phyloP scores from a whole-genome alignment of 2,329 filamentous ascomycete species.

The Fusarium nematophilum region DNA sequence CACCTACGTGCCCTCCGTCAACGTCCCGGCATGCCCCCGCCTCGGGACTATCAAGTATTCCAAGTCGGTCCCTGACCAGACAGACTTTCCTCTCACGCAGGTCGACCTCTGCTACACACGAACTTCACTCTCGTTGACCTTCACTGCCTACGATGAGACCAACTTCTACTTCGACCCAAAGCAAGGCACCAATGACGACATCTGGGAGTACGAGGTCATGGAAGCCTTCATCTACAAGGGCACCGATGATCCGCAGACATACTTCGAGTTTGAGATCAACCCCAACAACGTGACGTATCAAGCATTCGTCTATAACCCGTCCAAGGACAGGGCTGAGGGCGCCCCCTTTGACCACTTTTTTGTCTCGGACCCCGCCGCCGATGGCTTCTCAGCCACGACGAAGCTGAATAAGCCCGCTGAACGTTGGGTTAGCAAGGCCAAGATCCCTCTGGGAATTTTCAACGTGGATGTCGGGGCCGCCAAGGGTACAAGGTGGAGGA shows the following conservation, averaged over 20 bases:
- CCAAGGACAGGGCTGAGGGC: constrained; percentile 55
- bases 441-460: constrained; percentile 61
- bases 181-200: constrained; percentile 57
- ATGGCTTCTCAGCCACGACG: constrained; percentile 56
- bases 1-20: constrained; percentile 42
- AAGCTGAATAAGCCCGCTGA: constrained; percentile 49
- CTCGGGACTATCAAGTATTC: constrained; percentile 52
- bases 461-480: constrained; percentile 58
- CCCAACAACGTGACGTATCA: constrained; percentile 64
- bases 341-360: constrained; percentile 59
- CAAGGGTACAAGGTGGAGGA: constrained; percentile 59
- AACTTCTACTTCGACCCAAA: constrained; percentile 59
- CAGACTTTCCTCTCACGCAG: constrained; percentile 56
- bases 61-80: constrained; percentile 55
- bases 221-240: constrained; percentile 61
- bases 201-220: constrained; percentile 64
- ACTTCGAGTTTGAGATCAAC: constrained; percentile 63
- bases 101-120: constrained; percentile 61
- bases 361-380: constrained; percentile 52
- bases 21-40: constrained; percentile 54
- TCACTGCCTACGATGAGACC: constrained; percentile 59
- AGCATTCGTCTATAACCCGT: constrained; percentile 63
- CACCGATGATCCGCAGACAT: constrained; percentile 58
- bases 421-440: constrained; percentile 55
- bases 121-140: constrained; percentile 53